phyloP scores from a whole-genome alignment of 495 filamentous ascomycete species.

The Neurospora sp. region DNA sequence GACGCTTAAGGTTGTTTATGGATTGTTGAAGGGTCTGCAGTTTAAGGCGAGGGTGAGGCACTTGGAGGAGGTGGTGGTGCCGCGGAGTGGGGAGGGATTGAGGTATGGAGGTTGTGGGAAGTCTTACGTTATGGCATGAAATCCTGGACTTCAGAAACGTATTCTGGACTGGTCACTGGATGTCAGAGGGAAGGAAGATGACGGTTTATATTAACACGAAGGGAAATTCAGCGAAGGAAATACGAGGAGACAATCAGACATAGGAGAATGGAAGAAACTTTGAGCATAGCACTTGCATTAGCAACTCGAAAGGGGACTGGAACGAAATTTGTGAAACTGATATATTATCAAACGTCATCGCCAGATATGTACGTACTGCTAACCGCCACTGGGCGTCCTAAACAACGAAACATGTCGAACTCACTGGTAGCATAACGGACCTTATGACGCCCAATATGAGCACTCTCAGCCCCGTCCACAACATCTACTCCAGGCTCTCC shows the following conservation, averaged over 20 bases:
- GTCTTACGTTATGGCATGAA: not conserved
- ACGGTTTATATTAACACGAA: not conserved
- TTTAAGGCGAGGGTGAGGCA: constrained; percentile 26
- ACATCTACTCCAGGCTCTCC: not conserved
- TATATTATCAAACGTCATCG: not conserved
- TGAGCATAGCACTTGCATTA: not conserved
- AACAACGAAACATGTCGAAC: not conserved
- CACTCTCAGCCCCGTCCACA: not conserved
- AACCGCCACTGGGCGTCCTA: not conserved
- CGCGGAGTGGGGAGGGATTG: not conserved
- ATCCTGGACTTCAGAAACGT: not conserved
- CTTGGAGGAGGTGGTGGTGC: constrained; percentile 12
- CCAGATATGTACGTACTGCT: not conserved
- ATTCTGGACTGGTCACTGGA: not conserved
- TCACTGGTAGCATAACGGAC: not conserved
- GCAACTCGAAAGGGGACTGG: not conserved
- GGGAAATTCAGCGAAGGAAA: not conserved
- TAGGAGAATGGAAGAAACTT: not conserved
- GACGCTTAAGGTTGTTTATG: constrained; percentile 35
- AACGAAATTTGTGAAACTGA: not conserved
- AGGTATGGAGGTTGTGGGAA: constrained; percentile 5
- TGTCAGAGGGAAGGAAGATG: not conserved
- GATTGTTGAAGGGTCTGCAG: constrained; percentile 33
- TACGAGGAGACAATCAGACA: not conserved
- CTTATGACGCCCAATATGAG: not conserved